Evolutionary conservation across 2,329 filamentous ascomycete genomes (phyloP).

Genomic region (Coniochaeta pulveracea): DNA sequence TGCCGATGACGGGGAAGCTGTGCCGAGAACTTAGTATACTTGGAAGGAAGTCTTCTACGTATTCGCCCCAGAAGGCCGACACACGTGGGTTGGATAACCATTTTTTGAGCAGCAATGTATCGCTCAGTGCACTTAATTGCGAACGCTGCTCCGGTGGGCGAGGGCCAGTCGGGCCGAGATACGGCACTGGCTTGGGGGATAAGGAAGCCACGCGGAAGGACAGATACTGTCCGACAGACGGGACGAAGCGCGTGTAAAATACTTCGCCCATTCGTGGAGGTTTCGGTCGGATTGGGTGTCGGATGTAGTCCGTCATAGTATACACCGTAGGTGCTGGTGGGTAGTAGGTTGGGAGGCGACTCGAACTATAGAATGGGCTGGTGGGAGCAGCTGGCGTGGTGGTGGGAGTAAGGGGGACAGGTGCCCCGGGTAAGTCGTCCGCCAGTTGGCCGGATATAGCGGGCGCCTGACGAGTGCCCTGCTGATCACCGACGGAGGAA

Average conservation of each 20-base stretch:
- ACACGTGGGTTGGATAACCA: conserved; percentile 90
- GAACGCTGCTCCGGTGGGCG: conserved; percentile 25
- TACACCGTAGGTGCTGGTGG: conserved; percentile 77
- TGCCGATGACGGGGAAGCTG: conserved; percentile 82
- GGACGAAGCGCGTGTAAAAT: conserved; percentile 82
- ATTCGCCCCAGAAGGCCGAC: conserved; percentile 70
- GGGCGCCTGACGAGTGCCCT: no score
- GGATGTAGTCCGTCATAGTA: conserved; percentile 62
- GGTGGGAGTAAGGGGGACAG: conserved; percentile 22
- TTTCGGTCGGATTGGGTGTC: conserved; percentile 80
- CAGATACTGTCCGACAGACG: conserved; percentile 71
- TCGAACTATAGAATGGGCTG: conserved; percentile 70
- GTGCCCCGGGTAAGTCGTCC: conserved; percentile 26
- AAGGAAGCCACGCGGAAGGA: conserved; percentile 78
- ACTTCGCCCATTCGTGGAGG: conserved; percentile 82
- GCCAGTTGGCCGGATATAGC: conserved; percentile 14
- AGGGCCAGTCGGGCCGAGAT: conserved; percentile 46
- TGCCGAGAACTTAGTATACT: conserved; percentile 55
- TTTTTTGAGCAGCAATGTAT: conserved; percentile 54
- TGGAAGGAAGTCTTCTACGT: conserved; percentile 54
- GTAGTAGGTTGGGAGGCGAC: conserved; percentile 83
- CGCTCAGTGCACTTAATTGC: conserved; percentile 33
- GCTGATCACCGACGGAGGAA: no score
- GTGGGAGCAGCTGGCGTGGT: conserved; percentile 28
- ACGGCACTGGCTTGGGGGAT: conserved; percentile 49